Evolutionary conservation across 192 early-diverging fungal genomes (phyloP), one percentile per base, ranked within the genome.

Genomic region (Geranomyces variabilis): DNA sequence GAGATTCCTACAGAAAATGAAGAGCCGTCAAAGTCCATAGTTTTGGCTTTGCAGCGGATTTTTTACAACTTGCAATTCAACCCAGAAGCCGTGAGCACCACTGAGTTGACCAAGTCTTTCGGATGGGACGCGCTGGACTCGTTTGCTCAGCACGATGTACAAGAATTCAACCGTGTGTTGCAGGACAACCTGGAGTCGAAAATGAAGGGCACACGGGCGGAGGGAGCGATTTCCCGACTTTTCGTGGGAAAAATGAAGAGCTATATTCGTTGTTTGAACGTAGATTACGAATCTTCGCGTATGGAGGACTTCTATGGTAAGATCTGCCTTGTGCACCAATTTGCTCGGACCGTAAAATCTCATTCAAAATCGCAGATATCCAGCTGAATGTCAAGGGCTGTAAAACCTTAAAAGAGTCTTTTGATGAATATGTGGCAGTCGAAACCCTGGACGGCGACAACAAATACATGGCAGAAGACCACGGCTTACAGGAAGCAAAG

Each of bases 111-210:
- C 49, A 91, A 91, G 77, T 96, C 94, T 0, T 99, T 99, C 88
- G 97, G 97, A 29, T 99, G 97, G 97, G 91, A 96, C 77, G 91
- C 94, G 14, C 63, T 90, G 41, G 97, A 98, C 41, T 90, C 93
- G 24, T 99, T 97, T 70, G 91, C 89, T 86, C 96, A 99, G 82
- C 97, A 99, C 74, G 97, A 99, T 80, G 92, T 98, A n/a, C 95
- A 97, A 76, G 96, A 97, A 77, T 96, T 99, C 73, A 96, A 96
- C 79, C 87, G 97, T 55, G 93, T 97, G 14, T 82, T 99, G 53
- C 95, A 96, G 78, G 96, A 99, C 77, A 96, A 94, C 79, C 79
- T 99, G 45, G 97, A 98, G 81, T 88, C 80, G 21, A 96, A 97
- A 80, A 99, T 99, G 96, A 95, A 97, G 90, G 83, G 91, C 57